Conservation (phyloP, 225 moss, liverwort and hornwort species). For the Polytrichum commune region DNA sequence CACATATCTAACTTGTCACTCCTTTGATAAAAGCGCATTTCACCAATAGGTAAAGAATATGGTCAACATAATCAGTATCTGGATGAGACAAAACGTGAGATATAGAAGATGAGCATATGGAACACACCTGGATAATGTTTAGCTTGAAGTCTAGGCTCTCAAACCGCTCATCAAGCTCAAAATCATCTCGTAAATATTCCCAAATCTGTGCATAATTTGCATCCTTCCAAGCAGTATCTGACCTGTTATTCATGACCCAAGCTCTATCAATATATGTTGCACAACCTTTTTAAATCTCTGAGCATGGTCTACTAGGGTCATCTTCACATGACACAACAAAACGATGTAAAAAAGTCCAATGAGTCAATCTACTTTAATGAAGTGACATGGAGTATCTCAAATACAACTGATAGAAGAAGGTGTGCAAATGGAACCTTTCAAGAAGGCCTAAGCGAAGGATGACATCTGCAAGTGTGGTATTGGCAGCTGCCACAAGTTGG, state of each 20-base stretch:
- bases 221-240: conserved; percentile 97
- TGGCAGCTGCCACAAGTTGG: conserved; percentile 88
- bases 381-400: no score
- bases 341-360: no score
- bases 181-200: conserved; percentile 97
- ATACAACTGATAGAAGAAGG: no score
- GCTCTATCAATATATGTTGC: background rate
- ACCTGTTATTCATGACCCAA: conserved; percentile 35
- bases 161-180: conserved; percentile 97
- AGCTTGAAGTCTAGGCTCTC: conserved; percentile 97
- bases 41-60: no score
- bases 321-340: no score
- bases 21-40: no score
- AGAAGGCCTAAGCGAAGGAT: conserved; percentile 85
- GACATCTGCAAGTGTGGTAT: conserved; percentile 93
- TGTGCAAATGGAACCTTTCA: conserved; percentile 50
- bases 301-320: no score
- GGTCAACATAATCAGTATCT: no score
- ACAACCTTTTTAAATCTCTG: no score
- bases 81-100: background rate
- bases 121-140: conserved; percentile 85
- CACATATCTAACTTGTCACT: no score
- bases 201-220: conserved; percentile 97
- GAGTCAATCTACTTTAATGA: no score
- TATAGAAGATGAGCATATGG: background rate